Evolutionary conservation across 306 rosid genomes (phyloP).

Genomic region (Benincasa hispida): DNA sequence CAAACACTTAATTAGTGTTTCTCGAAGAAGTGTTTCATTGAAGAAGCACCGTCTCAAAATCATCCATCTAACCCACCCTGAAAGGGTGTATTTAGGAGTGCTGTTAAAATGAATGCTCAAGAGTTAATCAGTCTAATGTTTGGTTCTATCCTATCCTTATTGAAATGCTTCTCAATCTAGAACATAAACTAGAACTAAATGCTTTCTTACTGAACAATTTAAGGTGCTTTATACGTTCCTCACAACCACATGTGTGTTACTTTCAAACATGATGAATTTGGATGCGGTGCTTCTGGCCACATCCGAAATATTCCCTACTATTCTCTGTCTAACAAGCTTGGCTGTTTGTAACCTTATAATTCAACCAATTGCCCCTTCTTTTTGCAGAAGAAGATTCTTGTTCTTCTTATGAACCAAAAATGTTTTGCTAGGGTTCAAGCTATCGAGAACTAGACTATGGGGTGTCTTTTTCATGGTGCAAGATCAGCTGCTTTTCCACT

Average conservation of each 20-base stretch:
- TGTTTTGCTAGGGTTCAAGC: not conserved
- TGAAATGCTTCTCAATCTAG: not conserved
- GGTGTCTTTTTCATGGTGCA: not conserved
- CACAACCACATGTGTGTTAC: not conserved
- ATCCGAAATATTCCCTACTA: not conserved
- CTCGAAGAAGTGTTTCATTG: not conserved
- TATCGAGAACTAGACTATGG: not conserved
- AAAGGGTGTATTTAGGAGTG: not conserved
- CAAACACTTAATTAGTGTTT: not conserved
- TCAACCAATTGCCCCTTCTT: not conserved
- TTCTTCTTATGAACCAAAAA: not conserved
- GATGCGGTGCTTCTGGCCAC: not conserved
- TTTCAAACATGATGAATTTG: not conserved
- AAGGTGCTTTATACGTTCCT: not conserved
- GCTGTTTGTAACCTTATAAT: not conserved
- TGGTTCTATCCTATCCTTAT: not conserved
- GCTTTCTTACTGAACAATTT: not conserved
- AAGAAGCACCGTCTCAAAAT: not conserved
- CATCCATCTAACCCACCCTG: not conserved
- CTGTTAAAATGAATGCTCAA: not conserved
- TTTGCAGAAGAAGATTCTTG: not conserved
- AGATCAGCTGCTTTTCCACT: not conserved
- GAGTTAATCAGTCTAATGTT: not conserved
- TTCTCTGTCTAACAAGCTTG: not conserved
- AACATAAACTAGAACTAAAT: not conserved